Percentiles rank a stretch among this genome's conserved stretches.
Evolutionary conservation across 2,329 filamentous ascomycete genomes (phyloP).

Genomic region (Colletotrichum australisinense): DNA sequence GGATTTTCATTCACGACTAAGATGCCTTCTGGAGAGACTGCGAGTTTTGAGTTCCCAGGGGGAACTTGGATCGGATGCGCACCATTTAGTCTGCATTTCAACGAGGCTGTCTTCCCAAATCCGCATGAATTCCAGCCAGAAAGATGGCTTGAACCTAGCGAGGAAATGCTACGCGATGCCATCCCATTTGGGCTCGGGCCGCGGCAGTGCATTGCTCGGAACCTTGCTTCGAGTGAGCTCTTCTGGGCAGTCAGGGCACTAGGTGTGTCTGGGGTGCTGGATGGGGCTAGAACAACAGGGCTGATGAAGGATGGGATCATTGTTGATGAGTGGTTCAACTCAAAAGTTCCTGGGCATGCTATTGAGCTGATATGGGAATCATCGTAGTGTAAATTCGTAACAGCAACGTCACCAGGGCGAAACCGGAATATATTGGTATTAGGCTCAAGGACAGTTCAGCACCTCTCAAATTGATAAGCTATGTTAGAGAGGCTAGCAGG

Average conservation of each 20-base stretch:
- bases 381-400: not conserved
- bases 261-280: not conserved
- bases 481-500: no score
- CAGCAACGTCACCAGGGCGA: not conserved
- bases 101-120: not conserved
- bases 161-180: not conserved
- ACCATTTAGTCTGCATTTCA: conserved; percentile 2
- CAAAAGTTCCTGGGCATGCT: not conserved
- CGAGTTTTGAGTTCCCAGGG: not conserved
- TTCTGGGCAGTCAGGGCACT: conserved; percentile 1
- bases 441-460: not conserved
- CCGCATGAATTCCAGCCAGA: not conserved
- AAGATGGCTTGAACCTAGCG: not conserved
- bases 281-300: not conserved
- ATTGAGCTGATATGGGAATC: not conserved
- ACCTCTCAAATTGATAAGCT: no score
- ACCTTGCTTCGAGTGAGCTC: conserved; percentile 7
- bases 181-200: not conserved
- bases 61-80: conserved; percentile 1
- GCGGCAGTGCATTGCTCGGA: conserved; percentile 5
- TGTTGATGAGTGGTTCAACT: conserved; percentile 11
- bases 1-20: not conserved
- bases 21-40: not conserved
- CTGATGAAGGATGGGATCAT: not conserved
- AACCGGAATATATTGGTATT: not conserved